Evolutionary conservation across 108 stramenopile species (phyloP).

Genomic region (Stephanodiscus triporus): DNA sequence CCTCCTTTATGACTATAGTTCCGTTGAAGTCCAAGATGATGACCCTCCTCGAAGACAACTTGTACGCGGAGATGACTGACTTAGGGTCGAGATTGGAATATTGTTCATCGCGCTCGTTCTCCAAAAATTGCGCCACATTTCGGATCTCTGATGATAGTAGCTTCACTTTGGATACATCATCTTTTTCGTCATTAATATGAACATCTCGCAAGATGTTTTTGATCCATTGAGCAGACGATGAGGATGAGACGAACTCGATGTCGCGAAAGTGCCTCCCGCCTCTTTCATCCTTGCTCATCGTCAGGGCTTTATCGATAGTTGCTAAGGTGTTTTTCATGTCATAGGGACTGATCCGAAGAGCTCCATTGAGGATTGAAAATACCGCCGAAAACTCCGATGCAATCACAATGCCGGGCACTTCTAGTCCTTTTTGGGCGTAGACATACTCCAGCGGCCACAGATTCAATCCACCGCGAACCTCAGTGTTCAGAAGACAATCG

Average conservation of each 20-base stretch:
- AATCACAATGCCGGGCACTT: constrained; percentile 67
- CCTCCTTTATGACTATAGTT: constrained; percentile 72
- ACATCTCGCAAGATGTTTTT: constrained; percentile 69
- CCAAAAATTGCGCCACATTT: constrained; percentile 17
- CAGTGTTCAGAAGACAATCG: constrained; percentile 55
- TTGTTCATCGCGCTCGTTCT: constrained; percentile 16
- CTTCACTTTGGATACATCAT: constrained; percentile 2
- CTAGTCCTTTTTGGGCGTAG: constrained; percentile 38
- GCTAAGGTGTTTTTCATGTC: constrained; percentile 54
- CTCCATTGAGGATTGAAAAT: constrained; percentile 71
- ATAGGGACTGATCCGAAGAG: constrained; percentile 78
- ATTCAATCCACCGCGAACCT: constrained; percentile 75
- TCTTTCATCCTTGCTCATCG: constrained; percentile 54
- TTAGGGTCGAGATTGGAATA: constrained; percentile 29
- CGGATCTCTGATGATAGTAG: constrained; percentile 7
- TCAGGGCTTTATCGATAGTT: constrained; percentile 65
- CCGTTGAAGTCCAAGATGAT: constrained; percentile 84
- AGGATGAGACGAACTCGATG: constrained; percentile 66
- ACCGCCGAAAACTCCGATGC: constrained; percentile 83
- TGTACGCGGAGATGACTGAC: constrained; percentile 51
- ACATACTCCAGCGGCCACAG: constrained; percentile 81
- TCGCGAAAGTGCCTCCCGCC: constrained; percentile 65
- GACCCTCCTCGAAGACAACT: constrained; percentile 48
- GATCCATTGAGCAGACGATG: constrained; percentile 75
- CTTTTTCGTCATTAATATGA: constrained; percentile 8